Conservation (phyloP, 192 early-diverging fungal species). For the Cetraspora pellucida region DNA sequence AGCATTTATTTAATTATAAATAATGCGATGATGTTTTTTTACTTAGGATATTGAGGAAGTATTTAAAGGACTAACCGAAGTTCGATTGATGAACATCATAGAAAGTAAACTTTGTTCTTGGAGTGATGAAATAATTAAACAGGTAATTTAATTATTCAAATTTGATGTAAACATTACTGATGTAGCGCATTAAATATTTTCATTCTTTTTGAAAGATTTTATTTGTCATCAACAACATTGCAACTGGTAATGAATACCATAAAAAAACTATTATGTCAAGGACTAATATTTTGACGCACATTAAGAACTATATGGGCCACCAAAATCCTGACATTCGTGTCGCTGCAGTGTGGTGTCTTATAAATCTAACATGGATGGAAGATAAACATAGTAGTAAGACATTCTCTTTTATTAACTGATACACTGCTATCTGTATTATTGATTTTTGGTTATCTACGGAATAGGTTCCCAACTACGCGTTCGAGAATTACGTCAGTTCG, state of each 20-base stretch:
- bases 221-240: slow-evolving; percentile 74
- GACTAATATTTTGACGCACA: slow-evolving; percentile 49
- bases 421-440: background rate
- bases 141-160: slow-evolving; percentile 34
- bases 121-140: slow-evolving; percentile 36
- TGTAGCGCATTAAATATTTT: slow-evolving; percentile 15
- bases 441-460: background rate
- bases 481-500: slow-evolving; percentile 50
- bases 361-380: slow-evolving; percentile 75
- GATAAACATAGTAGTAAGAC: slow-evolving; percentile 44
- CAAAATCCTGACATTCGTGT: slow-evolving; percentile 59
- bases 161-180: slow-evolving; percentile 21
- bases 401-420: background rate
- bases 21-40: too few relatives aligned
- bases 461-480: slow-evolving; percentile 52
- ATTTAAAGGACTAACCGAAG: slow-evolving; percentile 69
- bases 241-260: slow-evolving; percentile 64
- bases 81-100: slow-evolving; percentile 58
- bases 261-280: slow-evolving; percentile 63
- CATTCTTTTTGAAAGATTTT: slow-evolving; percentile 48
- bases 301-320: slow-evolving; percentile 58
- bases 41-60: slow-evolving; percentile 67
- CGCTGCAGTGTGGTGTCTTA: slow-evolving; percentile 70
- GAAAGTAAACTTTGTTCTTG: slow-evolving; percentile 62
- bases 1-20: too few relatives aligned